Evolutionary conservation across 1,284 basidiomycete species (phyloP).

Genomic region (Leccinum variabile): DNA sequence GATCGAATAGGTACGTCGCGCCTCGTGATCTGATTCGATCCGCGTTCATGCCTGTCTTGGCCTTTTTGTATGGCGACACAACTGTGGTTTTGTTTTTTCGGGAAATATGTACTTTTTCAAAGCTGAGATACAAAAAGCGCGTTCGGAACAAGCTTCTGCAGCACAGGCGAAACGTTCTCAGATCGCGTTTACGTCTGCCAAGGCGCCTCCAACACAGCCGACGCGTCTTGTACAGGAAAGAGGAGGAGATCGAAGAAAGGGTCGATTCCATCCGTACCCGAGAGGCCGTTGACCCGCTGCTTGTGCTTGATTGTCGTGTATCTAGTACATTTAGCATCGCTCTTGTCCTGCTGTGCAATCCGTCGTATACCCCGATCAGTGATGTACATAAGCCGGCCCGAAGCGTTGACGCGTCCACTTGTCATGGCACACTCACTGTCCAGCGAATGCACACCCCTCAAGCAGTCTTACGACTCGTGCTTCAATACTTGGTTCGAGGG

Average conservation of each 20-base stretch:
- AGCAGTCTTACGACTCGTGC: slow-evolving; percentile 88
- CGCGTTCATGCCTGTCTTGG: slow-evolving; percentile 28
- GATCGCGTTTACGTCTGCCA: slow-evolving; percentile 35
- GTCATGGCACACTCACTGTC: slow-evolving; percentile 73
- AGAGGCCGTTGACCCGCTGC: slow-evolving; percentile 21
- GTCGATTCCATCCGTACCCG: slow-evolving; percentile 32
- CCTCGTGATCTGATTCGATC: slow-evolving; percentile 5
- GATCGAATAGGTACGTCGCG: slow-evolving; percentile 61
- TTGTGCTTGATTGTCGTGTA: slow-evolving; percentile 11
- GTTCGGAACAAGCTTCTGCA: slow-evolving; percentile 37
- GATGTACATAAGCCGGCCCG: slow-evolving; percentile 21
- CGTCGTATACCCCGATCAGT: slow-evolving; percentile 1
- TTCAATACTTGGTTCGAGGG: slow-evolving; percentile 97
- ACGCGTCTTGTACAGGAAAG: slow-evolving; percentile 20
- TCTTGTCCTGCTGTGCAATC: slow-evolving; percentile 4
- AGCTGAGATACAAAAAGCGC: slow-evolving; percentile 48
- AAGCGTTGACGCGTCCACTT: neutral
- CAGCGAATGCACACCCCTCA: slow-evolving; percentile 84
- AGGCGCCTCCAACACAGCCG: slow-evolving; percentile 16
- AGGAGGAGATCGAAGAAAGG: slow-evolving; percentile 18
- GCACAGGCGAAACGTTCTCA: slow-evolving; percentile 36
- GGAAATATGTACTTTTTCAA: slow-evolving; percentile 32
- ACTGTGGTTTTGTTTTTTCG: slow-evolving; percentile 1
- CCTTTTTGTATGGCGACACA: slow-evolving; percentile 6
- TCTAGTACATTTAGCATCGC: slow-evolving; percentile 17